Conservation (phyloP, 2,329 filamentous ascomycete genomes). For the Teratosphaeria pseudoeucalypti region DNA sequence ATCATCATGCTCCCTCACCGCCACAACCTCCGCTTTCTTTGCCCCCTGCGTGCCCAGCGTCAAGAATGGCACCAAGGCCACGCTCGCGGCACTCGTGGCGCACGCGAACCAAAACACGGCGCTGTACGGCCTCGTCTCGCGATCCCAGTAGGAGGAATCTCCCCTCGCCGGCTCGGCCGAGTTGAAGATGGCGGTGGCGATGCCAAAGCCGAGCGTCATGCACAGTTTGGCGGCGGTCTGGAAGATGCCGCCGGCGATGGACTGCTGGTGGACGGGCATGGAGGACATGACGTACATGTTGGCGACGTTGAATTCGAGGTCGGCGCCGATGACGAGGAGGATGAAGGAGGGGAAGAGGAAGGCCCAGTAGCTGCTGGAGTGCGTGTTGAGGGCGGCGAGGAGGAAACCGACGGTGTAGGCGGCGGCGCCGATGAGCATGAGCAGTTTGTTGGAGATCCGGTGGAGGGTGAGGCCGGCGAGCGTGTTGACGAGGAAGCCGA, state of each 20-base stretch:
- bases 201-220: slow-evolving; percentile 49
- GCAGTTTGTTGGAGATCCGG: slow-evolving; percentile 51
- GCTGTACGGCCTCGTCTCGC: slow-evolving; percentile 38
- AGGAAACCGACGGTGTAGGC: slow-evolving; percentile 38
- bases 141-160: slow-evolving; percentile 31
- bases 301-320: slow-evolving; percentile 60
- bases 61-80: slow-evolving; percentile 44
- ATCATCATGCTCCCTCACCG: slow-evolving; percentile 5
- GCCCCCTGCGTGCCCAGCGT: slow-evolving; percentile 44
- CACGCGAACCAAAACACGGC: slow-evolving; percentile 43
- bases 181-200: slow-evolving; percentile 52
- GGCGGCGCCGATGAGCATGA: slow-evolving; percentile 45
- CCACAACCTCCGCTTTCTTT: not conserved
- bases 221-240: slow-evolving; percentile 55
- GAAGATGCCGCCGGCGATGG: slow-evolving; percentile 57
- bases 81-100: slow-evolving; percentile 33
- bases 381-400: slow-evolving; percentile 47
- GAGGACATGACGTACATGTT: slow-evolving; percentile 65
- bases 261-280: slow-evolving; percentile 52
- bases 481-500: slow-evolving; percentile 53
- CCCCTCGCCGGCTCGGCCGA: slow-evolving; percentile 27
- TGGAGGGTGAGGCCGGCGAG: slow-evolving; percentile 53
- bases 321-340: slow-evolving; percentile 54
- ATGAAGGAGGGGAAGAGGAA: slow-evolving; percentile 53
- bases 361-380: slow-evolving; percentile 52